phyloP scores from a whole-genome alignment of 2,329 filamentous ascomycete genomes.

The Alternaria triticina region DNA sequence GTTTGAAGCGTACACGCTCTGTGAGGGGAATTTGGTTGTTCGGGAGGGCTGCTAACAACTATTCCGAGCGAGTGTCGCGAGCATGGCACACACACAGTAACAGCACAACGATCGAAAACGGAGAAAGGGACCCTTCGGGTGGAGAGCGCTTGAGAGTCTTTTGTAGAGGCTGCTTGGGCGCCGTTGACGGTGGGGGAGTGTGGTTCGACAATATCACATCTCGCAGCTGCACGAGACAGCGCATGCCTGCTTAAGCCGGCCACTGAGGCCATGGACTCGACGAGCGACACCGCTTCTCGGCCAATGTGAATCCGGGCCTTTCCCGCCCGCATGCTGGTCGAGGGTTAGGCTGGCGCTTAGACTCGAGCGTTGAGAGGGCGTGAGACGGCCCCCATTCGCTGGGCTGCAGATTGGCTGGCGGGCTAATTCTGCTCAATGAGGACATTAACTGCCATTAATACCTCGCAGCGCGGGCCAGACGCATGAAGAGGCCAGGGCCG shows the following conservation, averaged over 20 bases:
- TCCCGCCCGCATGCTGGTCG: constrained; percentile 37
- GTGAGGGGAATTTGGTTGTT: constrained; percentile 19
- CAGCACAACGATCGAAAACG: constrained; percentile 43
- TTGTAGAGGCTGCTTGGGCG: constrained; percentile 49
- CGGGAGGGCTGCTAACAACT: constrained; percentile 27
- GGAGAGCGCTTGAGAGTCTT: constrained; percentile 50
- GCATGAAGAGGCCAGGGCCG: constrained; percentile 25
- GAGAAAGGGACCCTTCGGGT: constrained; percentile 49
- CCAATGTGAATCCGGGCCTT: constrained; percentile 39
- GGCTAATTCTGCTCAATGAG: constrained; percentile 36
- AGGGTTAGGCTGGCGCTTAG: constrained; percentile 43
- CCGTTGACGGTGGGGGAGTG: constrained; percentile 42
- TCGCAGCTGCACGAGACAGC: constrained; percentile 41
- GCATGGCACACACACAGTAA: constrained; percentile 42
- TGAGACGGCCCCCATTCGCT: constrained; percentile 39
- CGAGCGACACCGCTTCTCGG: constrained; percentile 25
- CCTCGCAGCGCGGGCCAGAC: constrained; percentile 18
- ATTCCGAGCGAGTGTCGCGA: constrained; percentile 26
- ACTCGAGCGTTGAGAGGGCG: constrained; percentile 35
- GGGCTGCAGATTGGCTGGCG: constrained; percentile 16
- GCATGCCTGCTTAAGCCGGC: constrained; percentile 32
- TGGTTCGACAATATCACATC: constrained; percentile 40
- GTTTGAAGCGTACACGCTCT: constrained; percentile 26
- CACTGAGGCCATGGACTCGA: constrained; percentile 36
- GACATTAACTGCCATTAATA: constrained; percentile 45